Evolutionary conservation across 2,329 filamentous ascomycete genomes (phyloP).

Genomic region (Calonectria pseudoturangicola): DNA sequence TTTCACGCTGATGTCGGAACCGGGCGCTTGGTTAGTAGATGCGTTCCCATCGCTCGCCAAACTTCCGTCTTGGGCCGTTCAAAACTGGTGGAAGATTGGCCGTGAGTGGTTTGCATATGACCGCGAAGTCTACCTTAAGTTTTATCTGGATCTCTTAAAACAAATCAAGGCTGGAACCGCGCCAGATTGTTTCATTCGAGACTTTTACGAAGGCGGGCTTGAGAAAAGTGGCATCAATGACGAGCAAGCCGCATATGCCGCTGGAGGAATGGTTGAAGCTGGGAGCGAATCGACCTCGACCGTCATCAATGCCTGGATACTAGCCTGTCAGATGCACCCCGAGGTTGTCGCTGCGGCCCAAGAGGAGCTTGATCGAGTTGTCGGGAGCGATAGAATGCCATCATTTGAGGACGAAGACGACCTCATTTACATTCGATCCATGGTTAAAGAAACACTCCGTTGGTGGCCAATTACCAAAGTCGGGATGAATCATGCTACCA

Average conservation of each 20-base stretch:
- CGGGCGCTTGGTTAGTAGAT: slow-evolving; percentile 42
- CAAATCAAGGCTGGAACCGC: slow-evolving; percentile 40
- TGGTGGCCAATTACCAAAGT: slow-evolving; percentile 60
- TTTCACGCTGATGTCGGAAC: slow-evolving; percentile 35
- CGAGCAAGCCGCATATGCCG: slow-evolving; percentile 42
- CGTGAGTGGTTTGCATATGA: slow-evolving; percentile 43
- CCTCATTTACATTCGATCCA: slow-evolving; percentile 65
- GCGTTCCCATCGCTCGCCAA: slow-evolving; percentile 35
- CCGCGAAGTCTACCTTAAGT: slow-evolving; percentile 44
- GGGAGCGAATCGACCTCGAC: slow-evolving; percentile 49
- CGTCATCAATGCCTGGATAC: slow-evolving; percentile 62
- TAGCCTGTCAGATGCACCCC: slow-evolving; percentile 65
- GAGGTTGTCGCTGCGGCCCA: slow-evolving; percentile 54
- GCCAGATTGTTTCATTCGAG: slow-evolving; percentile 45
- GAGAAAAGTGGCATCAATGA: slow-evolving; percentile 48
- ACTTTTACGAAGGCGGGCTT: slow-evolving; percentile 41
- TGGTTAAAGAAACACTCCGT: slow-evolving; percentile 66
- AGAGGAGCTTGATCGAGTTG: slow-evolving; percentile 62
- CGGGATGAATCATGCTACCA: slow-evolving; percentile 41
- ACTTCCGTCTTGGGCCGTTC: slow-evolving; percentile 36
- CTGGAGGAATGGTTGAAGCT: slow-evolving; percentile 47
- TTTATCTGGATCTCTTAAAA: slow-evolving; percentile 42
- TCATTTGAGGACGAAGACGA: slow-evolving; percentile 60
- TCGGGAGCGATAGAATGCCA: slow-evolving; percentile 61
- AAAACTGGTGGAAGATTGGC: slow-evolving; percentile 42